These are phyloP conservation scores for Blepharisma undulans DNA, from an alignment of 169 alveolate genomes.

Conservation along the genomic window DNA sequence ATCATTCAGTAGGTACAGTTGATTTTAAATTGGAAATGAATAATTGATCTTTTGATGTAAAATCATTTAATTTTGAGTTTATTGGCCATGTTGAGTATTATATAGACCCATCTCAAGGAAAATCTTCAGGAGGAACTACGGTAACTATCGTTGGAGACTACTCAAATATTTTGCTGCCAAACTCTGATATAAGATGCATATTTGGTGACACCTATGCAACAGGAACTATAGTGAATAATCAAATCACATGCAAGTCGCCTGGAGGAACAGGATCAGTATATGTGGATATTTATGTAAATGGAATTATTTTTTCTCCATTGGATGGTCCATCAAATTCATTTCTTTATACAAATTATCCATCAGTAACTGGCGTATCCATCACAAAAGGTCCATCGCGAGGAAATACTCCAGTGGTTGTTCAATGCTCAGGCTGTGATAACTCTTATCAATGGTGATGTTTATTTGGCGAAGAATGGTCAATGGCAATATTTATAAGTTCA, in stretches of 20 bases:
- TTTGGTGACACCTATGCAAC: not conserved
- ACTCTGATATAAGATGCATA: not conserved
- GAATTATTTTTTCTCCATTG: not conserved
- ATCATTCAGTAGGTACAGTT: slow-evolving; percentile 9
- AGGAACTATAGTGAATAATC: not conserved
- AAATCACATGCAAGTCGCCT: not conserved
- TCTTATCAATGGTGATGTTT: not conserved
- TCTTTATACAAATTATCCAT: not conserved
- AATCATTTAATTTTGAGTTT: not conserved
- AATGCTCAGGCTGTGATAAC: not conserved
- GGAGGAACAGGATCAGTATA: not conserved
- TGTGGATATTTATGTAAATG: not conserved
- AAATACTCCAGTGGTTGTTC: not conserved
- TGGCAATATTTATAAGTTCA: not conserved
- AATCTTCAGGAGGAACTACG: slow-evolving; percentile 4
- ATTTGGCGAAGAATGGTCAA: not conserved
- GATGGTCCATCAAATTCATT: not conserved
- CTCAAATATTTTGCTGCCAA: not conserved
- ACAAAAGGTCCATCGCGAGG: not conserved
- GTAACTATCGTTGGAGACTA: not conserved
- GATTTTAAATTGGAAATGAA: not conserved
- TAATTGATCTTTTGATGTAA: too few species aligned
- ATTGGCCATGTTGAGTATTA: not conserved
- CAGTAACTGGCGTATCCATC: not conserved
- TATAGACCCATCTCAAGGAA: not conserved